Percentiles rank a stretch among this genome's conserved stretches.
phyloP scores from a whole-genome alignment of 176 grass and related monocot genomes.

The Rhipidocladum racemiflorum region DNA sequence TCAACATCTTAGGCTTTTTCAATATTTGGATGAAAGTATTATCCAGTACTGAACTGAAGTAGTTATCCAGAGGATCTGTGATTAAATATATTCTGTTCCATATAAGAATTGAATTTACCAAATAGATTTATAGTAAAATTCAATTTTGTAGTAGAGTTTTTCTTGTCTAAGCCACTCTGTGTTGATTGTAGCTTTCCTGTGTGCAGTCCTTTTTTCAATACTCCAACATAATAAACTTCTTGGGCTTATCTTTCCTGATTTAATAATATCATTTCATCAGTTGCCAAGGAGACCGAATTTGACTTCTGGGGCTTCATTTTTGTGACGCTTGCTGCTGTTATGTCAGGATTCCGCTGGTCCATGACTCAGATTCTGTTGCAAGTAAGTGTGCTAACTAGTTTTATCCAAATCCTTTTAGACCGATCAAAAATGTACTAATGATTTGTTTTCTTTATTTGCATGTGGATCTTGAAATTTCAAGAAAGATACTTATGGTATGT shows the following conservation, averaged over 20 bases:
- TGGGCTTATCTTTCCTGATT: conserved; percentile 29
- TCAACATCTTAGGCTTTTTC: background rate
- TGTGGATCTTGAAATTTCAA: conserved; percentile 56
- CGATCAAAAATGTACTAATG: conserved; percentile 17
- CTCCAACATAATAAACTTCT: conserved; percentile 7
- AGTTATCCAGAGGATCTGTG: background rate
- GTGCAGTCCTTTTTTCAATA: background rate
- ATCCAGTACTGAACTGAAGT: conserved; percentile 1
- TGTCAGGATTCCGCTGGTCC: conserved; percentile 98
- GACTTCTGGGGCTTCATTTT: conserved; percentile 98
- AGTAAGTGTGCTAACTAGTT: conserved; percentile 39
- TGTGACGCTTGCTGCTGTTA: conserved; percentile 97
- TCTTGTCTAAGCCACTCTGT: background rate
- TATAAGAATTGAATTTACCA: background rate
- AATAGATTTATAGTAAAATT: background rate
- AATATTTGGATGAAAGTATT: background rate
- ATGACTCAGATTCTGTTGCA: conserved; percentile 99
- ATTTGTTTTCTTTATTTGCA: conserved; percentile 43
- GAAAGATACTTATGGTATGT: conserved; percentile 62
- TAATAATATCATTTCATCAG: conserved; percentile 40
- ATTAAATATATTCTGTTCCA: conserved; percentile 15
- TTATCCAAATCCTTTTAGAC: conserved; percentile 4
- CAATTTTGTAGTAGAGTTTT: background rate
- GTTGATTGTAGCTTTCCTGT: background rate
- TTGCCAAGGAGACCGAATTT: conserved; percentile 88